Base-by-base conservation (phyloP, 208 protist genomes). In the Leishmania martiniquensis region DNA sequence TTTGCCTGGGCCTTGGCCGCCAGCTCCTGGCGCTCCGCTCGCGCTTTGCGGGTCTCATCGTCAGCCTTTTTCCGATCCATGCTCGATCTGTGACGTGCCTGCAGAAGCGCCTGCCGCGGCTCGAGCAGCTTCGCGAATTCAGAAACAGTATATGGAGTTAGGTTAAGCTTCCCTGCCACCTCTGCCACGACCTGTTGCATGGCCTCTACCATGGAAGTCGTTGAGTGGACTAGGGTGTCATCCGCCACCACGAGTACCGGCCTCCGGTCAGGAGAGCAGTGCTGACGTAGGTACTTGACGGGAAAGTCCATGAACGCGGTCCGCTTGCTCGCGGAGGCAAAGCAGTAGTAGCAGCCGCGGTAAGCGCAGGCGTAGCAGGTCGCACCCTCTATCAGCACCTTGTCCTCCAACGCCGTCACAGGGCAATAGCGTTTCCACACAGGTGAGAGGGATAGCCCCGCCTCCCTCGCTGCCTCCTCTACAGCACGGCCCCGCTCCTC, bases 341-440 rank as follows among this genome's bases (percentile, higher is more conserved):
- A 83, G 67, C 77, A 87, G 84, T 95, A 98, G 34, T 89, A 77
- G 67, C 77, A 76, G 60, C 86, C 85, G 6, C 91, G 86, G 82
- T 88, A 97, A 52, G 88, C 78, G 69, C 87, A 94, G 37, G 82
- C 76, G 75, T 91, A 96, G 76, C 78, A 86, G 49, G 86, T 68
- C 4, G 85, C 83, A 22, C 95, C 95, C 62, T 97, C 95, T 2
- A 97, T 67, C 13, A 98, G 80, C 47, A 97, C 87, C 25, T 80
- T 77, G 69, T 90, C 86, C 57, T 95, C 86, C 6, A 71, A 45
- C 62, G 88, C 91, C 10, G 93, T 96, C 3, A 98, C 95, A 2
- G 95, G 95, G 76, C 95, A 98, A 82, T 86, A 95, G 22, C 84
- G 86, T 77, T 93, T 93, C 92, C 92, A 98, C 29, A 82, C 60